Conservation (phyloP, 495 filamentous ascomycete genomes). For the Pseudotulostoma volvatum region DNA sequence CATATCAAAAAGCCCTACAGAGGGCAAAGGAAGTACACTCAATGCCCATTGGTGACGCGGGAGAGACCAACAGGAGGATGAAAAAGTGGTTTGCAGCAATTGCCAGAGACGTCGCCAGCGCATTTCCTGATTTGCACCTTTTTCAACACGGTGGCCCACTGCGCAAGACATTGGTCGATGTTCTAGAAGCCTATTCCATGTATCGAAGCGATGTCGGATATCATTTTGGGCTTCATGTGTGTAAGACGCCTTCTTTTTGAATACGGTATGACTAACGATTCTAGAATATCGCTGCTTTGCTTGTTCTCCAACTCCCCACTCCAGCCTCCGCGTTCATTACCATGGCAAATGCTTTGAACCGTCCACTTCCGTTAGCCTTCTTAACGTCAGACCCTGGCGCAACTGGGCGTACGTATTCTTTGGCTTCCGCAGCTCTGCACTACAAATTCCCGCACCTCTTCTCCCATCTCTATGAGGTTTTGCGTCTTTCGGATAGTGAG, state of each 20-base stretch:
- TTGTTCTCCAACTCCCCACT: constrained; percentile 66
- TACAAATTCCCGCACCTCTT: constrained; percentile 58
- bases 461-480: constrained; percentile 42
- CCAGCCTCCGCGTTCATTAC: constrained; percentile 59
- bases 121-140: constrained; percentile 69
- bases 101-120: constrained; percentile 47
- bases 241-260: constrained; percentile 9
- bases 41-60: constrained; percentile 23
- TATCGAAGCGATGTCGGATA: constrained; percentile 92
- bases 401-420: constrained; percentile 51
- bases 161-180: constrained; percentile 59
- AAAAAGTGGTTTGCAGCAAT: constrained; percentile 54
- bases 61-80: constrained; percentile 32
- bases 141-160: constrained; percentile 66
- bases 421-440: constrained; percentile 52
- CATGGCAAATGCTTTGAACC: constrained; percentile 79
- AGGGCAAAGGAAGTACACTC: constrained; percentile 53
- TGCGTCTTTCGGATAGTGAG: constrained; percentile 29
- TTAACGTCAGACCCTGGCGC: constrained; percentile 59
- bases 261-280: constrained; percentile 7
- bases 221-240: constrained; percentile 67
- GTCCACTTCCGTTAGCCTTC: constrained; percentile 75
- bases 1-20: constrained; percentile 62
- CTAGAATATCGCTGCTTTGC: constrained; percentile 68
- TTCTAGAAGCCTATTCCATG: constrained; percentile 79